Evolutionary conservation across 2,329 filamentous ascomycete species (phyloP).

Genomic region (Penicillium sp.): DNA sequence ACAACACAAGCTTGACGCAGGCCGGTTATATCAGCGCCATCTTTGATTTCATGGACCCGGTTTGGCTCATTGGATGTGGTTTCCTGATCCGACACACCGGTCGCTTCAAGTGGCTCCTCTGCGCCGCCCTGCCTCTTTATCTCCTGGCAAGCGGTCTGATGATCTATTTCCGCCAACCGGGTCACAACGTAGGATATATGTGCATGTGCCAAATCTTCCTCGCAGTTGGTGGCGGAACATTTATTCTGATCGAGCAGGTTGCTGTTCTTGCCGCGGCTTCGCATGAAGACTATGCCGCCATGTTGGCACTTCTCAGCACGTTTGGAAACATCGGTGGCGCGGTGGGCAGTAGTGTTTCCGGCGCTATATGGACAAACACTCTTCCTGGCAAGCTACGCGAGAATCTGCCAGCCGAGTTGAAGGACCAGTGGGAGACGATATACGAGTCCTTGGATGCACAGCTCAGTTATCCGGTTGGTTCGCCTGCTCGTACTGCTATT

Average conservation of each 20-base stretch:
- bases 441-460: slow-evolving; percentile 50
- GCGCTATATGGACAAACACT: slow-evolving; percentile 60
- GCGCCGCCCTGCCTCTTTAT: slow-evolving; percentile 52
- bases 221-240: slow-evolving; percentile 52
- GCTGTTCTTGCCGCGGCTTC: slow-evolving; percentile 53
- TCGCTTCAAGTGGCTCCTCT: slow-evolving; percentile 54
- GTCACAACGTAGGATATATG: slow-evolving; percentile 51
- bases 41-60: slow-evolving; percentile 46
- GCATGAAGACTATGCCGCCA: slow-evolving; percentile 56
- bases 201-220: slow-evolving; percentile 60
- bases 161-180: slow-evolving; percentile 53
- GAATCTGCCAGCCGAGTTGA: slow-evolving; percentile 41
- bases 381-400: slow-evolving; percentile 48
- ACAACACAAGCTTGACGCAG: slow-evolving; percentile 28
- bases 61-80: slow-evolving; percentile 34
- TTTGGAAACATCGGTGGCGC: slow-evolving; percentile 56
- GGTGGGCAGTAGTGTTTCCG: slow-evolving; percentile 54
- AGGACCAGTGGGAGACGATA: slow-evolving; percentile 38
- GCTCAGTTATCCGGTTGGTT: slow-evolving; percentile 27
- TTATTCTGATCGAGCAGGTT: slow-evolving; percentile 55
- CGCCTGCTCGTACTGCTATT: slow-evolving; percentile 27
- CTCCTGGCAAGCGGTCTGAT: slow-evolving; percentile 55
- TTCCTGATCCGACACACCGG: slow-evolving; percentile 50
- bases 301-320: slow-evolving; percentile 55
- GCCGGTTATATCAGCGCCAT: slow-evolving; percentile 47